Evolutionary conservation across 192 early-diverging fungal genomes (phyloP), one percentile per base, ranked within the genome.

Genomic region (Haplosporangium gracile): DNA sequence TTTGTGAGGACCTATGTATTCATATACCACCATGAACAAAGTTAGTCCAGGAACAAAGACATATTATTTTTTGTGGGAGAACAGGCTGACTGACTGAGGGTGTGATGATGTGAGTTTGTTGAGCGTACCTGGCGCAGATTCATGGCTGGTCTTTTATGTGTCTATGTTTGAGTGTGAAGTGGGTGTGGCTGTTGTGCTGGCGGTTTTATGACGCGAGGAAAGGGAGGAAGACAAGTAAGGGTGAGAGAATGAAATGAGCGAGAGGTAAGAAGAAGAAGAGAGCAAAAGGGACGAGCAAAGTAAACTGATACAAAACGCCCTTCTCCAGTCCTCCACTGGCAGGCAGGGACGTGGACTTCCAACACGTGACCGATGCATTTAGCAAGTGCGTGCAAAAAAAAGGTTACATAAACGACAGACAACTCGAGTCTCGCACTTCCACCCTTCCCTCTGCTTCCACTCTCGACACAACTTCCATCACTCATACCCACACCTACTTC

Each of bases 1-100:
- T 86, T 86, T 39, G 79, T 60, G 38, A 86, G 84, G 75, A 86
- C 81, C 84, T 86, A 80, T 32, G 26, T 2, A n/a, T 18, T 32
- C 43, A 32, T 11, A 65, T 32, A 2, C 26, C 60, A 32, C 60
- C n/a, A 63, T 20, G 47, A 63, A 11, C 26, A 65, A 65, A 65
- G 60, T 65, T 65, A 65, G 60, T 65, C 29, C 60, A 65, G 60
- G 60, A 16, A 65, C 60, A 32, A 51, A 20, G 0, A 22, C 3
- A 51, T 51, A 22, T 13, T 29, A 26, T 65, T 65, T 65, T 65
- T 32, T 29, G n/a, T 65, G 9, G 9, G 29, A 65, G 60, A 29
- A 13, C 60, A n/a, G 42, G 8, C 42, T 43, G 42, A 43, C 13
- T 11, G 42, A 45, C 32, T 16, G 69, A 42, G 40, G 70, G 65